Evolutionary conservation across 768 basidiomycete genomes (phyloP), one percentile per base, ranked within the genome.

Genomic region (Nidularia pulvinata): DNA sequence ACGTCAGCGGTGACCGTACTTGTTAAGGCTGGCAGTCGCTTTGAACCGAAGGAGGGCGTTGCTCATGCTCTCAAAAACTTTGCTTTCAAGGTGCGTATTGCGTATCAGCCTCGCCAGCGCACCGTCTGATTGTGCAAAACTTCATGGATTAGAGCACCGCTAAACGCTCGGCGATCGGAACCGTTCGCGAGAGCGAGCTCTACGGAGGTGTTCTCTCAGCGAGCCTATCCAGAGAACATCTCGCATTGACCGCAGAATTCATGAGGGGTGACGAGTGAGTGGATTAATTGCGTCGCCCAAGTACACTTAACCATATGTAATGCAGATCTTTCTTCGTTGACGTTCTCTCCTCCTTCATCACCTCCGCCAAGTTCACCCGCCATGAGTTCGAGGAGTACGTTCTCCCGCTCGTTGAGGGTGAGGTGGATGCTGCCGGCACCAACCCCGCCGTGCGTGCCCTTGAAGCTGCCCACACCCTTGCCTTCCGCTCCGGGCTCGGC

Each of bases 11-110:
- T 99, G 66, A 93, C 94, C 48, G 78, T 98, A 63, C 82, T 96
- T 57, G 85, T 97, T 70, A 96, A 95, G 72, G 96, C 93, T 52
- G 96, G 96, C 51, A 86, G 86, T 65, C 79, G 97, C 64, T 95
- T 85, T 69, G 91, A 99, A 78, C 72, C 85, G 57, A 88, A 88
- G 66, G 84, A 93, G 43, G 96, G 96, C 62, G 84, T 94, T 54
- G 95, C 96, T 2, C 92, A 96, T 77, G 88, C 85, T 56, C 81
- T 98, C 71, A 97, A 97, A 83, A 95, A 94, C 84, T 98, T 95
- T 82, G 89, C 95, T 55, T 98, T 96, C 87, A 98, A 97, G 90
- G 96, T 98, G 60, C 47, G 85, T 65, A 32, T 45, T 46, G 10
- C 52, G 43, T 51, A 4, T 45, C 16, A 7, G 34, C 6, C 53